A percentile compares a stretch with the other conserved stretches of the same genome.
These are phyloP conservation scores for Cyberlindnera petersonii DNA, from an alignment of 805 yeast species.

Conservation along the genomic window DNA sequence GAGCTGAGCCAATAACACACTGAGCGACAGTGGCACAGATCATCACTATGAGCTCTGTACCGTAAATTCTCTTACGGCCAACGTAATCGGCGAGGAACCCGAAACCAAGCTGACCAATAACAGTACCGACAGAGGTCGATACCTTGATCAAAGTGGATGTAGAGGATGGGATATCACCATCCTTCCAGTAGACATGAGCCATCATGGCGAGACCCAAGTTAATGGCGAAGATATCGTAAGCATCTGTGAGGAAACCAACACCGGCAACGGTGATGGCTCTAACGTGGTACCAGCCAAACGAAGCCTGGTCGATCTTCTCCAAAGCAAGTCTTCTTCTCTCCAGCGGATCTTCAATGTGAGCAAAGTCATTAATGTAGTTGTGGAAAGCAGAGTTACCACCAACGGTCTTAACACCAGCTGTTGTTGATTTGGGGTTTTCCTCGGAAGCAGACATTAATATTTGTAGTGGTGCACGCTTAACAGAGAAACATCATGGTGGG, in stretches of 20 bases:
- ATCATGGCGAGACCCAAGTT: slow-evolving; percentile 79
- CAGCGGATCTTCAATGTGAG: slow-evolving; percentile 78
- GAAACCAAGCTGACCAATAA: slow-evolving; percentile 82
- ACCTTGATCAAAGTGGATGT: slow-evolving; percentile 76
- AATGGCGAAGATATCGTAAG: slow-evolving; percentile 90
- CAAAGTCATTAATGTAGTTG: slow-evolving; percentile 73
- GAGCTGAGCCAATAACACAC: slow-evolving; percentile 66
- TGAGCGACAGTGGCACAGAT: slow-evolving; percentile 76
- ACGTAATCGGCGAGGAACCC: slow-evolving; percentile 77
- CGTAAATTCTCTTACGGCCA: slow-evolving; percentile 87
- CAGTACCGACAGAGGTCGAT: slow-evolving; percentile 92
- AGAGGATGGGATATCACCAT: slow-evolving; percentile 57
- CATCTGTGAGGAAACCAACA: slow-evolving; percentile 90
- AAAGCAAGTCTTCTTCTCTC: slow-evolving; percentile 85
- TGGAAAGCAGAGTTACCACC: slow-evolving; percentile 91
- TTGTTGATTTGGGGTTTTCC: slow-evolving; percentile 23
- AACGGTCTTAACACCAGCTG: slow-evolving; percentile 35
- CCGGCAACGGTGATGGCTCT: slow-evolving; percentile 85
- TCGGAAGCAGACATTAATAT: slow-evolving; percentile 8
- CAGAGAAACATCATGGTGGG: too few relatives aligned
- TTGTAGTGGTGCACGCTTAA: not conserved
- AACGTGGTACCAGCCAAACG: slow-evolving; percentile 78
- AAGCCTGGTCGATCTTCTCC: slow-evolving; percentile 76
- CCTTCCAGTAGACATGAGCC: slow-evolving; percentile 69
- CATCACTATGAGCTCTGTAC: slow-evolving; percentile 81